Evolutionary conservation across 768 basidiomycete species (phyloP).

Genomic region (Tricholoma terreum): DNA sequence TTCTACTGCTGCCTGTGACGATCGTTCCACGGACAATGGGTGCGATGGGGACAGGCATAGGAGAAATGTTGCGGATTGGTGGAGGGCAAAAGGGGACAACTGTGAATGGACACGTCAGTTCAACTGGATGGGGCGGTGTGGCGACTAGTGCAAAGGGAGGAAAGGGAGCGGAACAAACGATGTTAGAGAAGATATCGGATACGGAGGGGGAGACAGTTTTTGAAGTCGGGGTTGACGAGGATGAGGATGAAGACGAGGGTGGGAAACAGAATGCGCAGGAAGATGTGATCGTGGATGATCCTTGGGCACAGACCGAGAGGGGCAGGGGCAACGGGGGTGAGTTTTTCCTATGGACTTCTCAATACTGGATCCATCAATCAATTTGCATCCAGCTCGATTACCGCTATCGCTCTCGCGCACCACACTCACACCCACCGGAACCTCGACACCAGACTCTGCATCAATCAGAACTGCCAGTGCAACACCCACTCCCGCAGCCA

Average conservation of each 20-base stretch:
- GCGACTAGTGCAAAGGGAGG: conserved; percentile 10
- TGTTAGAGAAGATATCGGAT: conserved; percentile 28
- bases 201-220: conserved; percentile 46
- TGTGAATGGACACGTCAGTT: conserved; percentile 15
- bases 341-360: not conserved
- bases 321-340: conserved; percentile 2
- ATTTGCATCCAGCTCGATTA: not conserved
- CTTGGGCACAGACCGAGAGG: conserved; percentile 8
- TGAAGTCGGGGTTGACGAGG: conserved; percentile 46
- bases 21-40: conserved; percentile 86
- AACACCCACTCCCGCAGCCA: conserved; percentile 3
- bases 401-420: not conserved
- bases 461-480: conserved; percentile 1
- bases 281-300: conserved; percentile 7
- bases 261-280: conserved; percentile 29
- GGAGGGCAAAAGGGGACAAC: conserved; percentile 59
- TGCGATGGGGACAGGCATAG: conserved; percentile 76
- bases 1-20: conserved; percentile 89
- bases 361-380: not conserved
- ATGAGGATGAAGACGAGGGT: conserved; percentile 28
- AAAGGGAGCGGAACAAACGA: conserved; percentile 10
- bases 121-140: conserved; percentile 22
- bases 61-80: not conserved
- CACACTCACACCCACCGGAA: not conserved
- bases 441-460: not conserved